A percentile compares a stretch with the other conserved stretches of the same genome.
These are phyloP conservation scores for Geotrichum phurueaensis DNA, from an alignment of 1,139 yeast genomes.

Conservation along the genomic window DNA sequence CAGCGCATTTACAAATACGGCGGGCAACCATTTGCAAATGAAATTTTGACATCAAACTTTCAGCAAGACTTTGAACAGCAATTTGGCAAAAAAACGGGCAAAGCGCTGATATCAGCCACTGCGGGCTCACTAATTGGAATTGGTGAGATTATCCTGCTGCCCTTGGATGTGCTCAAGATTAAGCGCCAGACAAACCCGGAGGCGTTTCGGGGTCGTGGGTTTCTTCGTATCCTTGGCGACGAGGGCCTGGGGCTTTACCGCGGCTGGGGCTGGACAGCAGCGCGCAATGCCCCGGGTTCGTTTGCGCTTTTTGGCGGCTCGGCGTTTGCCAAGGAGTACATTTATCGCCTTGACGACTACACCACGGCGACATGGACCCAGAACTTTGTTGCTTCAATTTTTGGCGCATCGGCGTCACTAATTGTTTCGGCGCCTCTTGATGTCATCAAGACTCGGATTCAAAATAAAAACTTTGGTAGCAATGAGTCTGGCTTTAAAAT, in stretches of 20 bases:
- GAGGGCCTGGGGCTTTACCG: slow-evolving; percentile 92
- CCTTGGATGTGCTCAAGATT: slow-evolving; percentile 92
- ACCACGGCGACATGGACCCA: slow-evolving; percentile 90
- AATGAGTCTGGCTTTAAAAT: slow-evolving; percentile 92
- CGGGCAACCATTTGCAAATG: slow-evolving; percentile 98
- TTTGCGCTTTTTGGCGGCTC: slow-evolving; percentile 97
- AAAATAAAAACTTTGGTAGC: slow-evolving; percentile 90
- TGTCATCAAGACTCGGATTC: slow-evolving; percentile 97
- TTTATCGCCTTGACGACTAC: slow-evolving; percentile 80
- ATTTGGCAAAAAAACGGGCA: slow-evolving; percentile 93
- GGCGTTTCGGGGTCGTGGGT: slow-evolving; percentile 95
- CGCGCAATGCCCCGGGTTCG: slow-evolving; percentile 98
- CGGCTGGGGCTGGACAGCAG: slow-evolving; percentile 99
- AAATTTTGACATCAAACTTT: slow-evolving; percentile 73
- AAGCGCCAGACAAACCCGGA: slow-evolving; percentile 99
- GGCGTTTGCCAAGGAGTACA: slow-evolving; percentile 96
- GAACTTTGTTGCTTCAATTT: slow-evolving; percentile 91
- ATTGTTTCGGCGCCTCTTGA: slow-evolving; percentile 97
- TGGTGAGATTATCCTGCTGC: slow-evolving; percentile 93
- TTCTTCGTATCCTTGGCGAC: slow-evolving; percentile 72
- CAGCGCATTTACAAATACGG: slow-evolving; percentile 98
- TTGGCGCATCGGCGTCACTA: slow-evolving; percentile 95
- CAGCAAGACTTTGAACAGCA: slow-evolving; percentile 60
- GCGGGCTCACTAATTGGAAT: slow-evolving; percentile 97
- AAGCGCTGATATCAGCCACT: slow-evolving; percentile 91